phyloP scores from a whole-genome alignment of 768 basidiomycete genomes.

The Cystofilobasidium ferigula region DNA sequence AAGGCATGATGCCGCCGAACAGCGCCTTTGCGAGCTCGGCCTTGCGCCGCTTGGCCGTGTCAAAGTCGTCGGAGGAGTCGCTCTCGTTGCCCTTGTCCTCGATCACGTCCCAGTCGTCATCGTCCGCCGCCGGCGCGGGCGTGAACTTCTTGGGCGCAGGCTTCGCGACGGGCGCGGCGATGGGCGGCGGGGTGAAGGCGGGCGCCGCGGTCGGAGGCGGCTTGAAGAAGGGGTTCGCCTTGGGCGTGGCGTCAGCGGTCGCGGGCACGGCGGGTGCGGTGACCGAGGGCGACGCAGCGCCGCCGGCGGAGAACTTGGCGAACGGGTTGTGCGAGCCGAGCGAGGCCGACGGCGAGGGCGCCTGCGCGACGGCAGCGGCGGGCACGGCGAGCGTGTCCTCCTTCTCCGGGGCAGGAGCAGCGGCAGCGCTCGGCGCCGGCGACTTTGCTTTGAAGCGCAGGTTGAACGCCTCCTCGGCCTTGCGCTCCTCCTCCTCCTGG shows the following conservation, averaged over 20 bases:
- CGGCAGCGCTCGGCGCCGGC: conserved; percentile 26
- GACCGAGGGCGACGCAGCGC: conserved; percentile 35
- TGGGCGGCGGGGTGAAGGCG: conserved; percentile 30
- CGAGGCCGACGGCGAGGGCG: conserved; percentile 31
- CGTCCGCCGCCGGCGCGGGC: conserved; percentile 49
- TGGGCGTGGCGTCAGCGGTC: conserved; percentile 32
- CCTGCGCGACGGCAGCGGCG: conserved; percentile 38
- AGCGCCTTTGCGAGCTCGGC: conserved; percentile 64
- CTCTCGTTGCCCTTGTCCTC: conserved; percentile 50
- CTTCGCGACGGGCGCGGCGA: conserved; percentile 28
- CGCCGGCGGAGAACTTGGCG: conserved; percentile 46
- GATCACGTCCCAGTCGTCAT: conserved; percentile 79
- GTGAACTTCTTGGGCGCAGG: conserved; percentile 42
- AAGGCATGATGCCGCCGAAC: conserved; percentile 60
- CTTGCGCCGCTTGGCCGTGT: conserved; percentile 53
- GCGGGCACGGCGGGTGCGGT: conserved; percentile 13
- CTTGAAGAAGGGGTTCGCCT: conserved; percentile 38
- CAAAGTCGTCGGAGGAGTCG: conserved; percentile 66
- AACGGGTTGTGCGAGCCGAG: conserved; percentile 47
- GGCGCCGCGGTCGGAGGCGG: conserved; percentile 27
- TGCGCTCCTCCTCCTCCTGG: conserved; percentile 58
- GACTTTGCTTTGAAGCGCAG: conserved; percentile 25
- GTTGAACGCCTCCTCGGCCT: conserved; percentile 43
- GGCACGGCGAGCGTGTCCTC: conserved; percentile 31
- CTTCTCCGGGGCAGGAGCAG: conserved; percentile 32